These are phyloP conservation scores for Westerdykella aurantiaca DNA, from an alignment of 2,329 filamentous ascomycete species.

Conservation along the genomic window DNA sequence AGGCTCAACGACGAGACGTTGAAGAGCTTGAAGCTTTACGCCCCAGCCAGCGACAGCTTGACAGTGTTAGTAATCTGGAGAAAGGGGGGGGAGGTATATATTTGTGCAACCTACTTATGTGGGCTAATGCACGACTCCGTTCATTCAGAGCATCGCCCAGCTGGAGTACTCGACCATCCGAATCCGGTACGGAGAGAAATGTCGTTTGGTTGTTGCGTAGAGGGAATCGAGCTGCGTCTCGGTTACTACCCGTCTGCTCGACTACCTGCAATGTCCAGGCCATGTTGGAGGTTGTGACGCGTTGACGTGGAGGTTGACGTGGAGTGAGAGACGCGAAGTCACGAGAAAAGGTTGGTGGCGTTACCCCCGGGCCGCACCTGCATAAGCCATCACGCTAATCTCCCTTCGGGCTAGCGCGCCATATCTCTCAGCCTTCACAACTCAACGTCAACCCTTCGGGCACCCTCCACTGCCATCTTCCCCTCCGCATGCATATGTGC, in stretches of 20 bases:
- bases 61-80: not conserved
- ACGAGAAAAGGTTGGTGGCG: too few relatives aligned
- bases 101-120: conserved; percentile 6
- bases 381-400: too few relatives aligned
- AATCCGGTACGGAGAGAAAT: not conserved
- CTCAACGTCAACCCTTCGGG: too few relatives aligned
- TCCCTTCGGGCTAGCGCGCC: not conserved
- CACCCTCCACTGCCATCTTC: too few relatives aligned
- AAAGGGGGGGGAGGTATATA: not conserved
- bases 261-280: conserved; percentile 1
- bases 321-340: too few relatives aligned
- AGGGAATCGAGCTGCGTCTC: not conserved
- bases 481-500: too few relatives aligned
- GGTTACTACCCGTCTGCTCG: not conserved
- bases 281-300: conserved; percentile 3
- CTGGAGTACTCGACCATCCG: not conserved
- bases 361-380: too few relatives aligned
- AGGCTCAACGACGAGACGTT: conserved; percentile 15
- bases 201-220: not conserved
- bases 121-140: conserved; percentile 1
- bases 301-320: not conserved
- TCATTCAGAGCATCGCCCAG: not conserved
- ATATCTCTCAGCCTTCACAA: not conserved
- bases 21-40: conserved; percentile 23
- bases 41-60: conserved; percentile 16